Evolutionary conservation across 2,329 filamentous ascomycete species (phyloP).

Genomic region (Phaeosphaeria sp.): DNA sequence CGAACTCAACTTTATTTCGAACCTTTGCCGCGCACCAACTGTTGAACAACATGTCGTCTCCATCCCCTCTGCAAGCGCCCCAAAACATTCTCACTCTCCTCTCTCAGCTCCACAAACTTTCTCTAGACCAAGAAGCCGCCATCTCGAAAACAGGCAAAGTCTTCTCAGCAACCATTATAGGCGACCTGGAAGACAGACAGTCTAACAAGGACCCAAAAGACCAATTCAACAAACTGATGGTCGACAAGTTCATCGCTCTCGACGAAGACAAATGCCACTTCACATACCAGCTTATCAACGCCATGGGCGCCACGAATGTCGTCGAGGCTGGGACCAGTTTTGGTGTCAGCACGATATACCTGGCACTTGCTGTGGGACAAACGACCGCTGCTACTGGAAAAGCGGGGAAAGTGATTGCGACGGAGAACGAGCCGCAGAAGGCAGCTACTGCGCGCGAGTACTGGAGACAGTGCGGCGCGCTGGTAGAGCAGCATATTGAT

Average conservation of each 20-base stretch:
- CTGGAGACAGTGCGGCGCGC: conserved; percentile 60
- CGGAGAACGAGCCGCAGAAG: conserved; percentile 65
- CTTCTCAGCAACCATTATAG: conserved; percentile 2
- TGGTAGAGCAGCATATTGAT: conserved; percentile 60
- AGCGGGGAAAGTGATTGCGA: conserved; percentile 61
- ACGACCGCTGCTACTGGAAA: conserved; percentile 48
- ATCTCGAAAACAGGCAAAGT: conserved; percentile 7
- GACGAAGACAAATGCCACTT: conserved; percentile 65
- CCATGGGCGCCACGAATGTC: conserved; percentile 57
- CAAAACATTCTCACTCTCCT: conserved; percentile 7
- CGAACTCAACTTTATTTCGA: too few relatives aligned
- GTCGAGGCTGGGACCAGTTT: conserved; percentile 69
- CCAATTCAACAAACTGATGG: conserved; percentile 22
- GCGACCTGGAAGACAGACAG: conserved; percentile 1
- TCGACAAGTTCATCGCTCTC: conserved; percentile 65
- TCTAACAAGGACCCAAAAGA: conserved; percentile 1
- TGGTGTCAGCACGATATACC: conserved; percentile 68
- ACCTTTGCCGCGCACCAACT: too few relatives aligned
- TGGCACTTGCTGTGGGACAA: conserved; percentile 63
- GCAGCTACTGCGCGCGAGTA: conserved; percentile 56
- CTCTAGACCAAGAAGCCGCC: conserved; percentile 9
- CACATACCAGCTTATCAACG: conserved; percentile 61
- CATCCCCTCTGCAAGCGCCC: background rate
- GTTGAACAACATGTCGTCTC: background rate
- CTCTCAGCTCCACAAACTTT: conserved; percentile 8